Conservation (phyloP, 2,329 filamentous ascomycete species). For the Aspergillus glaucus region DNA sequence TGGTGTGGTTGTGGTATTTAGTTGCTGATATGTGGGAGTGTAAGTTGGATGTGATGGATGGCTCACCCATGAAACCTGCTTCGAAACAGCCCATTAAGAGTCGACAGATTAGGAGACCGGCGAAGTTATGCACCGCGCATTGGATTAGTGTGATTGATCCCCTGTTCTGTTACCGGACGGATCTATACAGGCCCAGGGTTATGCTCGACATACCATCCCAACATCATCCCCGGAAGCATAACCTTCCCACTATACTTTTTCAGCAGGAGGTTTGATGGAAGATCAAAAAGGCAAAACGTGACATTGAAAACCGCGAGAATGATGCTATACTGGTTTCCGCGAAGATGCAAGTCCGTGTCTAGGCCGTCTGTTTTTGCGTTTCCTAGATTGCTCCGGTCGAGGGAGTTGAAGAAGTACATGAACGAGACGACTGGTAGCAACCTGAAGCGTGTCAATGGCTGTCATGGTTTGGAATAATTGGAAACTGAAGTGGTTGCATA, state of each 20-base stretch:
- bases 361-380: constrained; percentile 48
- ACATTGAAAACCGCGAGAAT: constrained; percentile 63
- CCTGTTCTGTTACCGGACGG: not conserved
- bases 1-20: not conserved
- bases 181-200: not conserved
- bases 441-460: not conserved
- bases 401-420: constrained; percentile 50
- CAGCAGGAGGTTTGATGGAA: constrained; percentile 12
- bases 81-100: constrained; percentile 4
- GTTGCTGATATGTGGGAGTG: too few relatives aligned
- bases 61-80: constrained; percentile 5
- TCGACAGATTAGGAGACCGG: constrained; percentile 3
- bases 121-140: constrained; percentile 1
- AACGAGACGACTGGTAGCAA: constrained; percentile 4
- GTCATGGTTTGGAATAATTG: not conserved
- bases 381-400: constrained; percentile 48
- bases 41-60: not conserved
- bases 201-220: constrained; percentile 2
- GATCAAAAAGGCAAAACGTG: constrained; percentile 38
- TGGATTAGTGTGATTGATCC: constrained; percentile 5
- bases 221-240: constrained; percentile 5
- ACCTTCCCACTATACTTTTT: constrained; percentile 9
- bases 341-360: constrained; percentile 46
- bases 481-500: not conserved
- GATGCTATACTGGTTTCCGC: constrained; percentile 56